phyloP scores from a whole-genome alignment of 768 basidiomycete genomes.

The Lactarius akahatsu region DNA sequence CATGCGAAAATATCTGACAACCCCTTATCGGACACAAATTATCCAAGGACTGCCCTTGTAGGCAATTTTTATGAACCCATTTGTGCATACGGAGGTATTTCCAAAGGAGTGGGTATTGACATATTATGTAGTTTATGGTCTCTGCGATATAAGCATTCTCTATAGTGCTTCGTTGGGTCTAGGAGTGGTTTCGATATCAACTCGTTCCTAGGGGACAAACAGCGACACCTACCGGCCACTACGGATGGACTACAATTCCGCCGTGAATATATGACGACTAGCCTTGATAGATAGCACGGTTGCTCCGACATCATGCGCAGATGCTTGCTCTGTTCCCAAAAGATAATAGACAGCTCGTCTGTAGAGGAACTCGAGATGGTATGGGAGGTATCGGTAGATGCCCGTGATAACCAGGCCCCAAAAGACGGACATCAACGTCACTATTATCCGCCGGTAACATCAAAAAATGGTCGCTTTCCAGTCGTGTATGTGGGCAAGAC shows the following conservation, averaged over 20 bases:
- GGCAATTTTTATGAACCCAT: too few species aligned
- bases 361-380: slow-evolving; percentile 52
- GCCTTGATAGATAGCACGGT: slow-evolving; percentile 12
- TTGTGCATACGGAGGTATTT: neutral
- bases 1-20: neutral
- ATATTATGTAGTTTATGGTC: neutral
- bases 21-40: neutral
- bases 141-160: neutral
- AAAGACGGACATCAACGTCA: slow-evolving; percentile 38
- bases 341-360: slow-evolving; percentile 62
- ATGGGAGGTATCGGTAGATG: slow-evolving; percentile 56
- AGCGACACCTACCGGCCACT: neutral
- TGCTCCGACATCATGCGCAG: slow-evolving; percentile 6
- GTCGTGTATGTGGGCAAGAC: slow-evolving; percentile 28
- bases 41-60: too few species aligned
- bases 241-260: slow-evolving; percentile 15
- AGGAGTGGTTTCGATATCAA: neutral
- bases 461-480: slow-evolving; percentile 16
- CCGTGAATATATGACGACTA: neutral
- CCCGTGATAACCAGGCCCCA: slow-evolving; percentile 49
- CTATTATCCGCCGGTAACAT: neutral
- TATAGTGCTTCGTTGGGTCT: neutral
- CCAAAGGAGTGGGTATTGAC: neutral
- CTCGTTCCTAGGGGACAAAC: neutral
- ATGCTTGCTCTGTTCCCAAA: slow-evolving; percentile 46